Evolutionary conservation across 2,329 filamentous ascomycete genomes (phyloP).

Genomic region (Hymenoscyphus repandus): DNA sequence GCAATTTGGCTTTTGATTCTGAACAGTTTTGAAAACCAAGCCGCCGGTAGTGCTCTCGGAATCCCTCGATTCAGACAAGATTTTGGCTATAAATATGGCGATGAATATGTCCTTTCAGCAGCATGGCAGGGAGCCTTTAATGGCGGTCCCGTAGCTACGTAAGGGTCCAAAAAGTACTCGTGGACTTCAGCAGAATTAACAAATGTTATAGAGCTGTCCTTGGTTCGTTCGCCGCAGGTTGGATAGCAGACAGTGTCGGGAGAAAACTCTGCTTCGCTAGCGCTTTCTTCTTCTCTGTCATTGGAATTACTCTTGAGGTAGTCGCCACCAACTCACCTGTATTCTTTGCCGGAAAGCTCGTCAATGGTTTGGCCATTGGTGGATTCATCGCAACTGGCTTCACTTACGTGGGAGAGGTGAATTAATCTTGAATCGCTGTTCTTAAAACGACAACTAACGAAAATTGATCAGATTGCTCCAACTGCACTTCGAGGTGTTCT

Average conservation of each 20-base stretch:
- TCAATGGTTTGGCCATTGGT: constrained; percentile 40
- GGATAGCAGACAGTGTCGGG: constrained; percentile 10
- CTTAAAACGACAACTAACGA: not conserved
- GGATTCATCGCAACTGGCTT: constrained; percentile 42
- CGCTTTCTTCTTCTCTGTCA: constrained; percentile 8
- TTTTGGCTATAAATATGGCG: constrained; percentile 36
- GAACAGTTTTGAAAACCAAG: constrained; percentile 39
- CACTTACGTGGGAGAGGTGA: constrained; percentile 42
- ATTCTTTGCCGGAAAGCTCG: constrained; percentile 42
- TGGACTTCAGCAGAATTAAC: not conserved
- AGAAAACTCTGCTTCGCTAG: constrained; percentile 5
- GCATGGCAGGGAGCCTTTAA: constrained; percentile 42
- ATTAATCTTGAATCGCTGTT: too few species aligned
- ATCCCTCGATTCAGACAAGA: constrained; percentile 41
- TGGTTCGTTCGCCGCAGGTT: constrained; percentile 2
- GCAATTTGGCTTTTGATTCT: constrained; percentile 37
- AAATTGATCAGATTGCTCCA: constrained; percentile 12
- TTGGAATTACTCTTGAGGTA: constrained; percentile 29
- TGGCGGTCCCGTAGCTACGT: constrained; percentile 37
- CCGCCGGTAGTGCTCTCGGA: constrained; percentile 36
- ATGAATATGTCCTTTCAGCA: constrained; percentile 36
- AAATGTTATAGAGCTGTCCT: not conserved
- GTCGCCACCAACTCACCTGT: constrained; percentile 32
- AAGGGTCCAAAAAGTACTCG: constrained; percentile 11
- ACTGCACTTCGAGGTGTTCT: constrained; percentile 25